Conservation (phyloP, 2,329 filamentous ascomycete genomes). For the Exserohilum rostratum region DNA sequence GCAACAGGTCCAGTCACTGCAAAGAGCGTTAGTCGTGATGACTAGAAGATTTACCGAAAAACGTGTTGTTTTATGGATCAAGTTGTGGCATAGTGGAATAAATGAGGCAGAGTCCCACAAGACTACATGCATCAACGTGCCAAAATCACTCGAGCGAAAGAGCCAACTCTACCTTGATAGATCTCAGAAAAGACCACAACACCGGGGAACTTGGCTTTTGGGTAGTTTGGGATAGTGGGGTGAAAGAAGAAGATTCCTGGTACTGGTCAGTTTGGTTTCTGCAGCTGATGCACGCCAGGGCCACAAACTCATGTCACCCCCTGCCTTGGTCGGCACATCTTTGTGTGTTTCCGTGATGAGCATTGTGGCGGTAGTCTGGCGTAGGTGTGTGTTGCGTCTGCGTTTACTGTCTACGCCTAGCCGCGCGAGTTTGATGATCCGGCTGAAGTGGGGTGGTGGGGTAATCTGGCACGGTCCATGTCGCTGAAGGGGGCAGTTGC, state of each 20-base stretch:
- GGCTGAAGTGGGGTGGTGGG: conserved; percentile 24
- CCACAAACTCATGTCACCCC: conserved; percentile 63
- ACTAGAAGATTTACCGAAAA: no score
- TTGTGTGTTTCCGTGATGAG: conserved; percentile 64
- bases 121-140: background rate
- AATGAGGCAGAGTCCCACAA: background rate
- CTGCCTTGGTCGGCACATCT: conserved; percentile 65
- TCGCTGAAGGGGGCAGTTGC: conserved; percentile 3
- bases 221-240: conserved; percentile 81
- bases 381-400: conserved; percentile 3
- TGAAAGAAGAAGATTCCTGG: conserved; percentile 89
- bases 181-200: conserved; percentile 93
- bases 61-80: no score
- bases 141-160: background rate
- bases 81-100: no score
- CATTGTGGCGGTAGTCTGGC: conserved; percentile 49
- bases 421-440: background rate
- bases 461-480: conserved; percentile 17
- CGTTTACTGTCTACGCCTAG: conserved; percentile 5
- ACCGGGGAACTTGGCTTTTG: conserved; percentile 86
- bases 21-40: background rate
- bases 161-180: conserved; percentile 75
- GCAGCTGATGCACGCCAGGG: background rate
- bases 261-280: conserved; percentile 5
- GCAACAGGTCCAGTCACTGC: conserved; percentile 84